Percentiles rank a stretch among this genome's conserved stretches.
phyloP scores from a whole-genome alignment of 305 asterid species.

The Fraxinus greggii region DNA sequence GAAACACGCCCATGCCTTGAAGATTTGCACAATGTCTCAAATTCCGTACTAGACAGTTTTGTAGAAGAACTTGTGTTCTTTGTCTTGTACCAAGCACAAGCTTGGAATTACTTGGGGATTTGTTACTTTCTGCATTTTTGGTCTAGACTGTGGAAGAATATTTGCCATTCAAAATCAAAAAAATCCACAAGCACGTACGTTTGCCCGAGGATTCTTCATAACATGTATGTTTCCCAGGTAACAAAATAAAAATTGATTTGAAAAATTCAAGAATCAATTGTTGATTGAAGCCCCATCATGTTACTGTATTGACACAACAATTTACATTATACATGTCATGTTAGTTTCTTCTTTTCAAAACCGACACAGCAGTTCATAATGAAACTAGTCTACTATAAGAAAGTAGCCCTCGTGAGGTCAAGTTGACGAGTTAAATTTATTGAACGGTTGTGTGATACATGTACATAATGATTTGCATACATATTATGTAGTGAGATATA shows the following conservation, averaged over 20 bases:
- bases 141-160: conserved; percentile 9
- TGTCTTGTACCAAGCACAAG: conserved; percentile 15
- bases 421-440: neutral
- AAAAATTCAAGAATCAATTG: neutral
- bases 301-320: neutral
- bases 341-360: neutral
- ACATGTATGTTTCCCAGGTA: neutral
- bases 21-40: neutral
- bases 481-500: too few relatives aligned
- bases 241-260: neutral
- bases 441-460: neutral
- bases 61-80: conserved; percentile 7
- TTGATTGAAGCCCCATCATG: neutral
- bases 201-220: conserved; percentile 17
- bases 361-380: neutral
- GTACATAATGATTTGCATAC: neutral
- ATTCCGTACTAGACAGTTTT: neutral
- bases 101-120: conserved; percentile 8
- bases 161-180: conserved; percentile 27
- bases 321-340: neutral
- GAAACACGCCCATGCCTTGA: neutral
- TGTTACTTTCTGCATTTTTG: conserved; percentile 24
- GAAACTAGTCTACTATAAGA: neutral
- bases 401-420: neutral
- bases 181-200: conserved; percentile 17